Conservation (phyloP, 805 yeast genomes). For the Lipomyces yamanashiensis region DNA sequence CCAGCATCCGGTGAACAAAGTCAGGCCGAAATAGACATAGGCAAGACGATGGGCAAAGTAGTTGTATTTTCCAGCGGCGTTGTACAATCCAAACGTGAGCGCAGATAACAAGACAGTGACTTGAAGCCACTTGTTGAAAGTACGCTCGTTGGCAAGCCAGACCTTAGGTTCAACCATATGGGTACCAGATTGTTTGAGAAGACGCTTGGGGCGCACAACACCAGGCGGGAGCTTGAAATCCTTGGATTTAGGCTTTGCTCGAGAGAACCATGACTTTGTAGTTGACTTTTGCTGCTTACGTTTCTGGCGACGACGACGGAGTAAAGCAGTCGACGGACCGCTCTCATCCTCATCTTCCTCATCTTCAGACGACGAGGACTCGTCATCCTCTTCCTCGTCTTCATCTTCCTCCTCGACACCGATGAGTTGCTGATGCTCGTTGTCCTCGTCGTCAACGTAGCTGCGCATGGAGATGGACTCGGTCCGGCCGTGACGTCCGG, state of each 20-base stretch:
- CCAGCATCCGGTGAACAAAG: conserved; percentile 86
- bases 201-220: conserved; percentile 76
- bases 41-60: conserved; percentile 70
- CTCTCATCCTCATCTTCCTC: conserved; percentile 42
- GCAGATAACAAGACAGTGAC: conserved; percentile 84
- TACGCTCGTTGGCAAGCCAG: conserved; percentile 98
- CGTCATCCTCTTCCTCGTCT: conserved; percentile 49
- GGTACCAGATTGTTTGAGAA: conserved; percentile 88
- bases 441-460: conserved; percentile 25
- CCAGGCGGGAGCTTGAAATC: conserved; percentile 71
- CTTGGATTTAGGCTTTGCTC: conserved; percentile 1
- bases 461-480: conserved; percentile 30
- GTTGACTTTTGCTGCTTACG: conserved; percentile 3
- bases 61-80: conserved; percentile 54
- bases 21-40: conserved; percentile 75
- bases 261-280: conserved; percentile 27
- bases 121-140: conserved; percentile 93
- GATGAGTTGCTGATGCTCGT: conserved; percentile 26
- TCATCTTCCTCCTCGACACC: conserved; percentile 22
- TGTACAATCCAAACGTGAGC: conserved; percentile 81
- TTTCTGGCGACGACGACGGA: conserved; percentile 13
- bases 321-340: conserved; percentile 10
- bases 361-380: conserved; percentile 43
- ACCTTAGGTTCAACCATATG: conserved; percentile 96
- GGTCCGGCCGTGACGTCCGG: conserved; percentile 39